phyloP scores from a whole-genome alignment of 805 yeast genomes.

The Starmera pachycereana region DNA sequence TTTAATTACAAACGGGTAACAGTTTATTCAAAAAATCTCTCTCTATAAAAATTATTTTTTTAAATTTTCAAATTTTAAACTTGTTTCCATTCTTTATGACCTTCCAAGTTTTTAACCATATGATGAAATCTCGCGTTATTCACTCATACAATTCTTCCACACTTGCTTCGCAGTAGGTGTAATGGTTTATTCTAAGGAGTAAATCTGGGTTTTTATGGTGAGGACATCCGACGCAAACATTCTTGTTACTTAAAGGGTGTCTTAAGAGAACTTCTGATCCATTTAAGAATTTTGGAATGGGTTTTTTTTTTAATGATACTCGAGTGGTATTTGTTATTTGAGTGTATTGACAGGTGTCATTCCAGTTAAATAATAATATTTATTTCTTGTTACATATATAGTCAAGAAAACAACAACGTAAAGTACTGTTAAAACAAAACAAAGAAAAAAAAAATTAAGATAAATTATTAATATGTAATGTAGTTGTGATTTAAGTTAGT shows the following conservation, averaged over 20 bases:
- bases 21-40: not conserved
- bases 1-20: not conserved
- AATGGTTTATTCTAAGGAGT: not conserved
- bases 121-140: slow-evolving; percentile 23
- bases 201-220: slow-evolving; percentile 20
- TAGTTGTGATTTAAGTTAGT: slow-evolving; percentile 1
- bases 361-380: too few relatives aligned
- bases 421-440: too few relatives aligned
- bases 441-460: too few relatives aligned
- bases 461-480: too few relatives aligned
- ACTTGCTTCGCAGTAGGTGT: slow-evolving; percentile 8
- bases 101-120: slow-evolving; percentile 24
- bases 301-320: too few relatives aligned
- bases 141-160: slow-evolving; percentile 16
- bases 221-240: slow-evolving; percentile 19
- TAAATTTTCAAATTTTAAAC: not conserved
- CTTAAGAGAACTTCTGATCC: slow-evolving; percentile 21
- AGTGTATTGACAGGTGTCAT: too few relatives aligned
- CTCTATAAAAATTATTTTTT: slow-evolving; percentile 1
- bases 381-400: too few relatives aligned
- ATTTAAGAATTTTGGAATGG: not conserved
- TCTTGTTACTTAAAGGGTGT: slow-evolving; percentile 21
- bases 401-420: too few relatives aligned
- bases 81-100: slow-evolving; percentile 11
- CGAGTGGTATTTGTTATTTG: too few relatives aligned